Base-by-base conservation (phyloP, 2,329 filamentous ascomycete genomes). In the Bretziella fagacearum region DNA sequence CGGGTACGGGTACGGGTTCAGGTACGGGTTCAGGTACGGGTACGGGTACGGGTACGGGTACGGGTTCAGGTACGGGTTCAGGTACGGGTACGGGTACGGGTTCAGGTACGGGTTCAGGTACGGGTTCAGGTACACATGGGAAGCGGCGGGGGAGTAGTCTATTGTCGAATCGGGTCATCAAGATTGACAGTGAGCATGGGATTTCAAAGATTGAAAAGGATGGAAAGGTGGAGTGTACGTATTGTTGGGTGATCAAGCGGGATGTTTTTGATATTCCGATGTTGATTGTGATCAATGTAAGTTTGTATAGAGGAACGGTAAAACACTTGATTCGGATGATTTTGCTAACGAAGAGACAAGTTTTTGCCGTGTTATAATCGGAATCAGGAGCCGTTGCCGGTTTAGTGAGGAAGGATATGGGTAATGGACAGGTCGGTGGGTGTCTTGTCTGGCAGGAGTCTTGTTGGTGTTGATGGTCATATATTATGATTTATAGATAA, bases 181-280 rank as follows among this genome's bases (percentile, higher is more conserved):
- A 70, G 52, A 79, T 80, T 54, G 76, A 77, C 55, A 77, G 79
- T 47, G 79, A 85, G 61, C 73, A 82, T 52, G 86, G 84, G 7
- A 89, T 93, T 62, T 81, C 81, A 47, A 76, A 78, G 57, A 72
- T 94, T 11, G 84, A 84, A 57, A 81, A 77, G 59, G 86, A 93
- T 57, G 89, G 87, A 46, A 87, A 91, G 63, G 82, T 96, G 49
- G 84, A 93, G 59, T 95, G 87, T 66, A 86, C 83, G 56, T 94
- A 93, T 64, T 93, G 84, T 66, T 96, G 89, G 87, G 89, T 84
- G 53, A 87, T 96, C 52, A 94, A 94, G 66, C 73, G 89, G 53
- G 91, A 98, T 62, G 84, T 91, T 33, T 96, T 96, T 65, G 89
- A 96, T 65, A 94, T 96, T 62, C 91, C 91, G 18, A 94, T 95